These are phyloP conservation scores for Geotrichum klebahnii DNA, from an alignment of 1,139 yeast genomes.

Conservation along the genomic window DNA sequence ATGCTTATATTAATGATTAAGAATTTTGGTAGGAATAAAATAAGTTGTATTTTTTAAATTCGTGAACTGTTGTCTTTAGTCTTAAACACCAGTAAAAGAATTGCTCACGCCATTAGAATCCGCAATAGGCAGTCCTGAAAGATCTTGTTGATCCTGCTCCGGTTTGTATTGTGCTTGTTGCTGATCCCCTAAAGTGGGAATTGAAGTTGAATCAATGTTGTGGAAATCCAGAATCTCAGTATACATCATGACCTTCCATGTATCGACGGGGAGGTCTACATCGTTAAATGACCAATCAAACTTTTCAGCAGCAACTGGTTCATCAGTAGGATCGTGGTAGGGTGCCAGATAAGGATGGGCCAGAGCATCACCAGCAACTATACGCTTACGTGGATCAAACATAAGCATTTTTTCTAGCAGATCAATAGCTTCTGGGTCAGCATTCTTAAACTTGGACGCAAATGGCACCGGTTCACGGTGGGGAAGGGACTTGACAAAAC, in stretches of 20 bases:
- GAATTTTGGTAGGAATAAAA: too few relatives aligned
- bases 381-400: constrained; percentile 90
- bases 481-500: constrained; percentile 91
- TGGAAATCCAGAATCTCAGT: constrained; percentile 95
- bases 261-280: constrained; percentile 94
- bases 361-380: constrained; percentile 85
- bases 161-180: neutral
- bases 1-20: too few relatives aligned
- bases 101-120: neutral
- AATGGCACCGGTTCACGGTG: constrained; percentile 89
- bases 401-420: constrained; percentile 83
- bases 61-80: too few relatives aligned
- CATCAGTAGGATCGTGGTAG: constrained; percentile 98
- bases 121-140: neutral
- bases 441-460: constrained; percentile 73
- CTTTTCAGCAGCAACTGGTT: constrained; percentile 86
- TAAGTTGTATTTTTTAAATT: too few relatives aligned
- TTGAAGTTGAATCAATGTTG: constrained; percentile 50
- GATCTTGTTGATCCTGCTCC: neutral
- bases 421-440: constrained; percentile 88
- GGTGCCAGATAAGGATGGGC: constrained; percentile 91
- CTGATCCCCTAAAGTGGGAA: neutral
- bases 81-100: neutral
- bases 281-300: constrained; percentile 98
- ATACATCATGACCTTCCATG: constrained; percentile 99